Base-by-base conservation (phyloP, 352 stramenopile species). In the Globisporangium sylvaticum region DNA sequence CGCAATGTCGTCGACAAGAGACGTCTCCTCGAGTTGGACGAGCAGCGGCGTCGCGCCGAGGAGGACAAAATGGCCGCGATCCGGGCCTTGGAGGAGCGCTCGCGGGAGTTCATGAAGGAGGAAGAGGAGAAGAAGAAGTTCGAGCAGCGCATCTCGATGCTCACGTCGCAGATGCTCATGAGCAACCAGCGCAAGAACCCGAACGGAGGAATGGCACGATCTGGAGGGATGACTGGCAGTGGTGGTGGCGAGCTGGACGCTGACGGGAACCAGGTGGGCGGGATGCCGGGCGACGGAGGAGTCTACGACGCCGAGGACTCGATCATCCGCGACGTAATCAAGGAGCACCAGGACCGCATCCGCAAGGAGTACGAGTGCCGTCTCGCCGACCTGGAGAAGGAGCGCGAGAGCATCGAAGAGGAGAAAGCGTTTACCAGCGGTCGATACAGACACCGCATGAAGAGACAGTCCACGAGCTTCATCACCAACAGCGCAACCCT, bases 111-210 rank as follows among this genome's bases (percentile, higher is more conserved):
- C 67, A 97, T 98, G 90, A 78, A 86, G 12, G 94, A 98, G 68
- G 98, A 98, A 74, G 92, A 98, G 73, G 90, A 98, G 72, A 98
- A 98, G 74, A 95, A 94, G 58, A 87, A 91, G 27, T 88, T 98
- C 14, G 95, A 98, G 69, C 89, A 98, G 64, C 87, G 88, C 6
- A 98, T 98, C 48, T 83, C 87, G 14, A 88, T 89, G 70, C 80
- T 98, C 1, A 98, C 92, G 54, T 91, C 84, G 31, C 95, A 98
- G 74, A 97, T 98, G 88, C 83, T 98, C 32, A 94, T 90, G 73
- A 94, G 80, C 60, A 88, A 81, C 62, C 78, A 91, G 66, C 73
- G 87, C 62, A 66, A 75, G 20, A 50, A 50, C 18, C 42, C 18
- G 42, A 22, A 50, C 18, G 42, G 42, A 9, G 42, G 42, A 8